Conservation (phyloP, 2,329 filamentous ascomycete species). For the Alternaria ethzedia region DNA sequence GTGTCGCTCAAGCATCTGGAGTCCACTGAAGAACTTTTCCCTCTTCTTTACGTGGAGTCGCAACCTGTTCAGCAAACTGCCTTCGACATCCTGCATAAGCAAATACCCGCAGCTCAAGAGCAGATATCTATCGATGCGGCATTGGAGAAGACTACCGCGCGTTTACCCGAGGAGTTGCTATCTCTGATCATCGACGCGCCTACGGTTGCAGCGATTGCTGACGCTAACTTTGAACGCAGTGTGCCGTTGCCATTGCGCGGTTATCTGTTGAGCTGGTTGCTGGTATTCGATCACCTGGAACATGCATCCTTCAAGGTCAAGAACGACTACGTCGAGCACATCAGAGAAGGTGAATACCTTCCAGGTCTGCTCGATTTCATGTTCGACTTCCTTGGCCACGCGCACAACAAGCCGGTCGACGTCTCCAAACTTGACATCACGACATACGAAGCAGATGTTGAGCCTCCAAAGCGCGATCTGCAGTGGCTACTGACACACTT, state of each 20-base stretch:
- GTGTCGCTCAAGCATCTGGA: slow-evolving; percentile 68
- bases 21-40: slow-evolving; percentile 73
- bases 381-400: slow-evolving; percentile 85
- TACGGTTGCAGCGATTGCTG: slow-evolving; percentile 69
- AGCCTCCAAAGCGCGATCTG: slow-evolving; percentile 73
- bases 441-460: slow-evolving; percentile 64
- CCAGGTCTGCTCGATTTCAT: slow-evolving; percentile 75
- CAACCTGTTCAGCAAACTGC: slow-evolving; percentile 78
- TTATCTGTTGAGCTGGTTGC: slow-evolving; percentile 87
- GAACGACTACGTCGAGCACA: slow-evolving; percentile 76
- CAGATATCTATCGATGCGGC: slow-evolving; percentile 79
- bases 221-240: slow-evolving; percentile 66
- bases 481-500: slow-evolving; percentile 86
- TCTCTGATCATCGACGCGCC: slow-evolving; percentile 83
- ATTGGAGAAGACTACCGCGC: slow-evolving; percentile 73
- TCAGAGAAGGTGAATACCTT: slow-evolving; percentile 76
- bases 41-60: slow-evolving; percentile 77
- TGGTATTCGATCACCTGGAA: slow-evolving; percentile 85
- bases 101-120: slow-evolving; percentile 80
- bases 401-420: slow-evolving; percentile 72
- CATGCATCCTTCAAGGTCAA: slow-evolving; percentile 82
- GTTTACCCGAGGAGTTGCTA: slow-evolving; percentile 81
- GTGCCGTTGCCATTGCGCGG: slow-evolving; percentile 75
- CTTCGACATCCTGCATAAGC: slow-evolving; percentile 78
- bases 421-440: slow-evolving; percentile 73